A percentile compares a stretch with the other conserved stretches of the same genome.
phyloP scores from a whole-genome alignment of 2,329 filamentous ascomycete species.

The Zymoseptoria tritici region DNA sequence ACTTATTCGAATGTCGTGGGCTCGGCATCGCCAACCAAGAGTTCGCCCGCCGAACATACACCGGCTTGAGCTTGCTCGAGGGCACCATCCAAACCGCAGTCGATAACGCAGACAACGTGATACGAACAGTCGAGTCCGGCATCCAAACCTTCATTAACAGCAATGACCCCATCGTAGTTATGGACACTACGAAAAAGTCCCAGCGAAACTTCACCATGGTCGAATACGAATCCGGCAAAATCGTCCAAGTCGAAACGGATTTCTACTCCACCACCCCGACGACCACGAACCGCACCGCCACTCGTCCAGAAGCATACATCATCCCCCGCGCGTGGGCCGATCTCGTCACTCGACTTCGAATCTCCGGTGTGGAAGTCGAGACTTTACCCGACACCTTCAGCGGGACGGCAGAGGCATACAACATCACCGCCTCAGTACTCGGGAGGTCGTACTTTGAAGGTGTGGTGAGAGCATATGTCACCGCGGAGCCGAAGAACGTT shows the following conservation, averaged over 20 bases:
- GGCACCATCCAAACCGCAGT: slow-evolving; percentile 30
- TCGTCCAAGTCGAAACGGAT: slow-evolving; percentile 29
- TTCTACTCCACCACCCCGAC: slow-evolving; percentile 32
- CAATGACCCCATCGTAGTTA: slow-evolving; percentile 27
- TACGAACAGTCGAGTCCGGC: slow-evolving; percentile 25
- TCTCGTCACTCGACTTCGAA: slow-evolving; percentile 27
- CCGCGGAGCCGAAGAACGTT: slow-evolving; percentile 16
- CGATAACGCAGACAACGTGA: slow-evolving; percentile 24
- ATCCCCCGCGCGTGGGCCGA: slow-evolving; percentile 32
- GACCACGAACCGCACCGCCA: slow-evolving; percentile 29
- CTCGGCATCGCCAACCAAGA: slow-evolving; percentile 31
- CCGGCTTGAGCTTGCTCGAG: slow-evolving; percentile 30
- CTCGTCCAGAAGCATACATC: slow-evolving; percentile 30
- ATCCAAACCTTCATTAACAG: slow-evolving; percentile 23
- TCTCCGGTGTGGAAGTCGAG: slow-evolving; percentile 30
- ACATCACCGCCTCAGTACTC: slow-evolving; percentile 27
- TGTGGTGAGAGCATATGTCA: slow-evolving; percentile 28
- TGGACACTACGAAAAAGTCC: slow-evolving; percentile 24
- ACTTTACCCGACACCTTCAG: slow-evolving; percentile 23
- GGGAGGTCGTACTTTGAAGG: slow-evolving; percentile 30
- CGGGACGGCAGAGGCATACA: slow-evolving; percentile 30
- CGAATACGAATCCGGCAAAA: slow-evolving; percentile 24
- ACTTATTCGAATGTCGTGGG: slow-evolving; percentile 32
- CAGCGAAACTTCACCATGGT: slow-evolving; percentile 30
- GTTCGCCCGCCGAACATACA: slow-evolving; percentile 28